Conservation (phyloP, 2,329 filamentous ascomycete species). For the Pseudopyricularia cyperi region DNA sequence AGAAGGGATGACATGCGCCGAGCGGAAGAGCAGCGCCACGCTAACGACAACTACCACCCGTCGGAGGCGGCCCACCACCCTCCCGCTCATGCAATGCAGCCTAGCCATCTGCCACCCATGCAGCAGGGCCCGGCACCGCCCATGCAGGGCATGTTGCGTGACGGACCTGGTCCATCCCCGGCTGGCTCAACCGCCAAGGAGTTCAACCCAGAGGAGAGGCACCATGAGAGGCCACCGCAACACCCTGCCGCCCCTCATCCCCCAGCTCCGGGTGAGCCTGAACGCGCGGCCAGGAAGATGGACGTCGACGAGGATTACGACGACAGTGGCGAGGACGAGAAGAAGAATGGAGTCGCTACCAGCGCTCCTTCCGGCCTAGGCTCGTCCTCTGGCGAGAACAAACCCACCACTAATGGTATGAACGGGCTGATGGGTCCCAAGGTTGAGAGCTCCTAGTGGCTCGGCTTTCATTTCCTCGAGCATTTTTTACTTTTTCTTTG, state of each 20-base stretch:
- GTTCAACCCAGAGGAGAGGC: slow-evolving; percentile 39
- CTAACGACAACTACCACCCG: slow-evolving; percentile 72
- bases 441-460: slow-evolving; percentile 22
- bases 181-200: slow-evolving; percentile 35
- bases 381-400: slow-evolving; percentile 36
- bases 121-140: slow-evolving; percentile 35
- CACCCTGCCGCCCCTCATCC: slow-evolving; percentile 20
- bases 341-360: slow-evolving; percentile 37
- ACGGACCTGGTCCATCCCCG: slow-evolving; percentile 22
- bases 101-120: slow-evolving; percentile 49
- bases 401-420: slow-evolving; percentile 32
- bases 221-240: slow-evolving; percentile 11
- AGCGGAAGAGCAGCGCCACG: slow-evolving; percentile 51
- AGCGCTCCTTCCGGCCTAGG: slow-evolving; percentile 27
- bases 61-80: slow-evolving; percentile 87
- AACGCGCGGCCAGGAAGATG: slow-evolving; percentile 79
- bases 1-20: slow-evolving; percentile 47
- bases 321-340: slow-evolving; percentile 81
- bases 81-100: slow-evolving; percentile 41
- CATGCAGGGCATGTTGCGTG: slow-evolving; percentile 38
- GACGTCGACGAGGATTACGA: slow-evolving; percentile 97
- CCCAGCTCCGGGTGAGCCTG: slow-evolving; percentile 55
- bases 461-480: neutral
- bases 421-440: slow-evolving; percentile 35
- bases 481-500: neutral